phyloP scores from a whole-genome alignment of 129 eudicot genomes.

The Artemisia argyi region DNA sequence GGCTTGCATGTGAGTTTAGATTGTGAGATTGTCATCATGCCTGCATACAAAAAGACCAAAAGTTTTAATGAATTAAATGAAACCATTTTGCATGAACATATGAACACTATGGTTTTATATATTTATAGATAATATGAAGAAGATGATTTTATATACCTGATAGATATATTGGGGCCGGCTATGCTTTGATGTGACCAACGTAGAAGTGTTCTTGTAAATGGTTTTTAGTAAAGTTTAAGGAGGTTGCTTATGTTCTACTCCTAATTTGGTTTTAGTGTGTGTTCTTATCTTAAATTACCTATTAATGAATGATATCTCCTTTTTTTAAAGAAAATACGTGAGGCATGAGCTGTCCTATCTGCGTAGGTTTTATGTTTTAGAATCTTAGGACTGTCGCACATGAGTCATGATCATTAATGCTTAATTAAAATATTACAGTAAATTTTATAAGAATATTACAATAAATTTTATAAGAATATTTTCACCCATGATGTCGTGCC shows the following conservation, averaged over 20 bases:
- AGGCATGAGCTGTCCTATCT: too few relatives aligned
- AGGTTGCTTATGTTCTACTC: not conserved
- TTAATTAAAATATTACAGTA: too few relatives aligned
- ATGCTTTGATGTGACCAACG: conserved; percentile 8
- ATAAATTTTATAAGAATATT: too few relatives aligned
- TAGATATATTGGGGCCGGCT: conserved; percentile 22
- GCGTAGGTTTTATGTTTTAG: too few relatives aligned
- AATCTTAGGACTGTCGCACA: too few relatives aligned
- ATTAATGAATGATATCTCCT: not conserved
- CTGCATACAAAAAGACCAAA: conserved; percentile 25
- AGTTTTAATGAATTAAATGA: not conserved
- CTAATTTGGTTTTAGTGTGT: conserved; percentile 1
- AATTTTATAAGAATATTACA: too few relatives aligned
- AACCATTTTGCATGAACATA: conserved; percentile 28
- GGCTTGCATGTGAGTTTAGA: conserved; percentile 21
- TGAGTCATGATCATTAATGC: too few relatives aligned
- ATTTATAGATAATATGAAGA: not conserved
- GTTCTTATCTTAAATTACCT: not conserved
- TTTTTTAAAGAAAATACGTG: too few relatives aligned
- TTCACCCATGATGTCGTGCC: too few relatives aligned
- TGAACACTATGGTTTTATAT: not conserved
- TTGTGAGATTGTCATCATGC: conserved; percentile 20
- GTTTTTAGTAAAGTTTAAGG: not conserved
- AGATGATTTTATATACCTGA: conserved; percentile 10
- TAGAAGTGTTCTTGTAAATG: not conserved